A percentile compares a stretch with the other conserved stretches of the same genome.
phyloP scores from a whole-genome alignment of 2,329 filamentous ascomycete species.

The Penicillium thymicola region DNA sequence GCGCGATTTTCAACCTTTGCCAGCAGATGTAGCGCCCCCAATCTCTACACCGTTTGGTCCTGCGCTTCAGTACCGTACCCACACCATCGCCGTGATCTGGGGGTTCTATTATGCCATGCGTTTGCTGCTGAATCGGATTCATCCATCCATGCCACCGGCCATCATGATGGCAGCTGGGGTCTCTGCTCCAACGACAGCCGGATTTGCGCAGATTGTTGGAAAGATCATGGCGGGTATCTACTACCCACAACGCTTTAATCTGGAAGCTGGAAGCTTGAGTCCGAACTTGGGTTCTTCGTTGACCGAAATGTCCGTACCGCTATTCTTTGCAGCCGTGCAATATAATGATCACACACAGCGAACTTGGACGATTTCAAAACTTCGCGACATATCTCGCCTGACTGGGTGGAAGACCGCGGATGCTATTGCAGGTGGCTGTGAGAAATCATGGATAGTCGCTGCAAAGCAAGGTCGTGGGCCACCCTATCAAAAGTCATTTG shows the following conservation, averaged over 20 bases:
- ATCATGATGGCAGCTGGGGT: conserved; percentile 83
- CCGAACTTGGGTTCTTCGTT: conserved; percentile 76
- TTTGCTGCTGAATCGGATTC: conserved; percentile 75
- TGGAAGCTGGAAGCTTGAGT: conserved; percentile 56
- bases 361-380: conserved; percentile 69
- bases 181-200: conserved; percentile 67
- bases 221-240: conserved; percentile 71
- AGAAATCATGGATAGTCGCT: conserved; percentile 76
- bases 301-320: conserved; percentile 74
- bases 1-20: conserved; percentile 71
- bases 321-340: conserved; percentile 85
- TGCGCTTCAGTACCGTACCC: conserved; percentile 76
- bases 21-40: conserved; percentile 62
- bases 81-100: conserved; percentile 85
- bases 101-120: conserved; percentile 80
- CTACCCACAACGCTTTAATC: conserved; percentile 41
- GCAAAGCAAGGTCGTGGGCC: conserved; percentile 72
- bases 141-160: conserved; percentile 87
- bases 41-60: conserved; percentile 74
- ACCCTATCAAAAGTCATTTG: conserved; percentile 55
- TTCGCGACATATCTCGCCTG: conserved; percentile 71
- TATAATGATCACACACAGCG: conserved; percentile 70
- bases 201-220: conserved; percentile 71
- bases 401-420: conserved; percentile 85
- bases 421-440: conserved; percentile 78